Conservation (phyloP, 1,284 basidiomycete genomes). For the Moesziomyces globuligerus region DNA sequence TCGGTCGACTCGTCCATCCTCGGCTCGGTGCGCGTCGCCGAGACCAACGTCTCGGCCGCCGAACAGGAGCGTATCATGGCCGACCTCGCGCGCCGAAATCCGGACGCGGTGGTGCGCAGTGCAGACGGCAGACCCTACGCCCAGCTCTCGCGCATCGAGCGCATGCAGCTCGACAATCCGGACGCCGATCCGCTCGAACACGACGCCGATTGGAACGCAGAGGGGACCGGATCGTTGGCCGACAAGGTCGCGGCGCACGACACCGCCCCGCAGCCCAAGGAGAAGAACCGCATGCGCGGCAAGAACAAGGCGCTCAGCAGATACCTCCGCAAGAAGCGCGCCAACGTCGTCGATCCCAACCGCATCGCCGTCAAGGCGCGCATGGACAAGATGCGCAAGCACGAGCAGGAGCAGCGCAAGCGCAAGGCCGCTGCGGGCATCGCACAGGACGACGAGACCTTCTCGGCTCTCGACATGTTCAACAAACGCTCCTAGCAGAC, state of each 20-base stretch:
- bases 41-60: constrained; percentile 78
- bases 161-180: constrained; percentile 52
- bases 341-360: constrained; percentile 63
- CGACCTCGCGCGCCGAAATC: constrained; percentile 24
- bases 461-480: constrained; percentile 39
- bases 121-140: constrained; percentile 62
- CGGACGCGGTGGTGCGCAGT: constrained; percentile 30
- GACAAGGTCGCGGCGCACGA: constrained; percentile 28
- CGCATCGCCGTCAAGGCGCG: constrained; percentile 46
- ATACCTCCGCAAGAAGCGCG: constrained; percentile 62
- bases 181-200: constrained; percentile 12
- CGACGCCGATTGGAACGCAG: constrained; percentile 17
- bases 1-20: constrained; percentile 83
- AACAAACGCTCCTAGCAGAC: constrained; percentile 16
- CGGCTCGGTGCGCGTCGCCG: constrained; percentile 68
- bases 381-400: constrained; percentile 41
- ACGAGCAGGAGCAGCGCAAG: constrained; percentile 22
- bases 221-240: constrained; percentile 14
- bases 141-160: constrained; percentile 55
- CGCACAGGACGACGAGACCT: constrained; percentile 12
- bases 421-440: constrained; percentile 32
- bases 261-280: constrained; percentile 30
- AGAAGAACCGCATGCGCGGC: constrained; percentile 61
- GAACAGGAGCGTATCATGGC: constrained; percentile 69
- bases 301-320: constrained; percentile 61